A percentile compares a stretch with the other conserved stretches of the same genome.
These are phyloP conservation scores for Zancudomyces culisetae DNA, from an alignment of 371 early-diverging fungal genomes.

Conservation along the genomic window DNA sequence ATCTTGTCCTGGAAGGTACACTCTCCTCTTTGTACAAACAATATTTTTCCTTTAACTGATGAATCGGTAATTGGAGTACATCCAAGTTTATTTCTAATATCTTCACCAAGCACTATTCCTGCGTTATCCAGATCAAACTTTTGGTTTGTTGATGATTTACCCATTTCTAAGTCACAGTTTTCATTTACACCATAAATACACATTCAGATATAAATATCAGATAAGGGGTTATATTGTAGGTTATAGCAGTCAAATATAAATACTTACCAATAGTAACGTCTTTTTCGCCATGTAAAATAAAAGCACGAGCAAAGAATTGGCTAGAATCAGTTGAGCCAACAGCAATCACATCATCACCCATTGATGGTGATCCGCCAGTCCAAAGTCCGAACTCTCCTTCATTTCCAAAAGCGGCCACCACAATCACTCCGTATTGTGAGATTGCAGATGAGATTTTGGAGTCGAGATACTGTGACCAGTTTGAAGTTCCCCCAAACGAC, in stretches of 20 bases:
- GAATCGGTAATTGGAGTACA: neutral
- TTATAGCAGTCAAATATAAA: too few species aligned
- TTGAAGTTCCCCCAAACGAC: conserved; percentile 43
- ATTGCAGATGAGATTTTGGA: conserved; percentile 31
- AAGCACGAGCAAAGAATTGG: neutral
- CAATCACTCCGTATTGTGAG: conserved; percentile 23
- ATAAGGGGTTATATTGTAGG: too few species aligned
- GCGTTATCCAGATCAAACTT: neutral
- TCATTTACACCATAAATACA: too few species aligned
- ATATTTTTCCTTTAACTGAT: conserved; percentile 12
- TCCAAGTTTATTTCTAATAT: neutral
- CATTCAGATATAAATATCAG: too few species aligned
- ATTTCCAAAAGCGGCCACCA: conserved; percentile 53
- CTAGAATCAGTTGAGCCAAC: conserved; percentile 53
- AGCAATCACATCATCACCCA: conserved; percentile 34
- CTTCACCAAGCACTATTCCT: neutral
- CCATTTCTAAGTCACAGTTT: conserved; percentile 1
- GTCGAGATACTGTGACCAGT: conserved; percentile 33
- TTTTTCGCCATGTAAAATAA: neutral
- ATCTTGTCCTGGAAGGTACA: conserved; percentile 31
- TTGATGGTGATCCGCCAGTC: conserved; percentile 37
- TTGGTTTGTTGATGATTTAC: neutral
- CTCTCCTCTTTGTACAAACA: conserved; percentile 33
- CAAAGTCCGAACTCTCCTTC: conserved; percentile 42
- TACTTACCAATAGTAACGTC: neutral